Conservation (phyloP, 2,329 filamentous ascomycete species). For the Aaosphaeria pasadenensis region DNA sequence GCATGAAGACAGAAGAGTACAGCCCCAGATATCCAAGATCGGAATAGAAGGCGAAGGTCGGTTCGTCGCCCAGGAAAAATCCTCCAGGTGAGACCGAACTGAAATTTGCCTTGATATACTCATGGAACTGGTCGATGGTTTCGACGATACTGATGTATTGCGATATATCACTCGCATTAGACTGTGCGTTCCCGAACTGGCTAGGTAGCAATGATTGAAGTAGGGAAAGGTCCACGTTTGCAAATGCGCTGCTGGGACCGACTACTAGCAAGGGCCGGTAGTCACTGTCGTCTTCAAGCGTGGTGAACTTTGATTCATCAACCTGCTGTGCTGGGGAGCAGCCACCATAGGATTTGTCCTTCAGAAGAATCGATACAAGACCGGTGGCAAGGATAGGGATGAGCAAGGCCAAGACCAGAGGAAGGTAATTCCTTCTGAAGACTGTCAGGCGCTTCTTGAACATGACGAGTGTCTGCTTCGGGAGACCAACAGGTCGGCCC, state of each 20-base stretch:
- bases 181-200: constrained; percentile 9
- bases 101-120: constrained; percentile 60
- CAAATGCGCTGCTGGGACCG: constrained; percentile 25
- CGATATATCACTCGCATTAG: constrained; percentile 5
- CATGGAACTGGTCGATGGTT: constrained; percentile 63
- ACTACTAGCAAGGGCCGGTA: constrained; percentile 15
- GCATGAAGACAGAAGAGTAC: constrained; percentile 65
- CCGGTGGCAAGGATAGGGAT: constrained; percentile 76
- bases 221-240: constrained; percentile 13
- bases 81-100: constrained; percentile 68
- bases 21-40: constrained; percentile 61
- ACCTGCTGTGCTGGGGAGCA: constrained; percentile 35
- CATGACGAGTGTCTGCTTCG: constrained; percentile 66
- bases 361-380: constrained; percentile 70
- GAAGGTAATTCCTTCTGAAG: constrained; percentile 70
- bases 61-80: constrained; percentile 59
- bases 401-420: constrained; percentile 68
- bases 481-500: constrained; percentile 64
- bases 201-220: constrained; percentile 32
- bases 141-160: constrained; percentile 52
- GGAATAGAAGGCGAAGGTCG: constrained; percentile 68
- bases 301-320: constrained; percentile 7
- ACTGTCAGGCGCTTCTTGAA: constrained; percentile 74
- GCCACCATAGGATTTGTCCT: constrained; percentile 49
- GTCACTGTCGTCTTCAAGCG: constrained; percentile 4